Percentiles rank a stretch among this genome's conserved stretches.
Evolutionary conservation across 257 asterid species (phyloP).

Genomic region (Przewalskia tangutica): DNA sequence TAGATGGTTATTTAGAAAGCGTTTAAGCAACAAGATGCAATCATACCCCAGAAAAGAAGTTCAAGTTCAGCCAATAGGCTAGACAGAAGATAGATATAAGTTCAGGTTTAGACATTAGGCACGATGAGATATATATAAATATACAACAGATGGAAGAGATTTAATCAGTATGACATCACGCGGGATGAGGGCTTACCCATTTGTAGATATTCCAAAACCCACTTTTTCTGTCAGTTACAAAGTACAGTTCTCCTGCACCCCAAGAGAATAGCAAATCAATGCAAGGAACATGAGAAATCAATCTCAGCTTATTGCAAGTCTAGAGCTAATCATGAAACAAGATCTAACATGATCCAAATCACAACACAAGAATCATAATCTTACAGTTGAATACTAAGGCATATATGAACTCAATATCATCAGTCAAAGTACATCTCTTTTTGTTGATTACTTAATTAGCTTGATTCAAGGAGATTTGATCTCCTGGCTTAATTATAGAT

Average conservation of each 20-base stretch:
- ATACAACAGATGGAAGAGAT: not conserved
- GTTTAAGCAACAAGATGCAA: not conserved
- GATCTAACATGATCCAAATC: not conserved
- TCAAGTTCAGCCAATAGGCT: not conserved
- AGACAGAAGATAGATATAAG: not conserved
- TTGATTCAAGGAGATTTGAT: not conserved
- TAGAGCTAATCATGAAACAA: not conserved
- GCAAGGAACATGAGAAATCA: not conserved
- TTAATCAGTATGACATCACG: not conserved
- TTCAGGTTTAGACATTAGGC: not conserved
- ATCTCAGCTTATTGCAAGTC: not conserved
- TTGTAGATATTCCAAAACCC: slow-evolving; percentile 95
- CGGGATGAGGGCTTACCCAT: slow-evolving; percentile 54
- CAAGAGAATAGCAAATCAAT: not conserved
- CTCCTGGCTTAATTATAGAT: not conserved
- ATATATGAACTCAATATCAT: not conserved
- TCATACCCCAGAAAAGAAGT: not conserved
- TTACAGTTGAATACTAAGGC: not conserved
- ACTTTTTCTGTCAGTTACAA: slow-evolving; percentile 70
- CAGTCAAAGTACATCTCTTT: not conserved
- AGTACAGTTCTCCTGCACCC: slow-evolving; percentile 81
- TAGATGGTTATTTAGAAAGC: not conserved
- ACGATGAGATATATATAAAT: not conserved
- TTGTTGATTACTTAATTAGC: not conserved
- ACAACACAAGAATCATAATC: not conserved